These are phyloP conservation scores for Auxenochlorella pyrenoidosa DNA, from an alignment of 139 green algal species.

Conservation along the genomic window DNA sequence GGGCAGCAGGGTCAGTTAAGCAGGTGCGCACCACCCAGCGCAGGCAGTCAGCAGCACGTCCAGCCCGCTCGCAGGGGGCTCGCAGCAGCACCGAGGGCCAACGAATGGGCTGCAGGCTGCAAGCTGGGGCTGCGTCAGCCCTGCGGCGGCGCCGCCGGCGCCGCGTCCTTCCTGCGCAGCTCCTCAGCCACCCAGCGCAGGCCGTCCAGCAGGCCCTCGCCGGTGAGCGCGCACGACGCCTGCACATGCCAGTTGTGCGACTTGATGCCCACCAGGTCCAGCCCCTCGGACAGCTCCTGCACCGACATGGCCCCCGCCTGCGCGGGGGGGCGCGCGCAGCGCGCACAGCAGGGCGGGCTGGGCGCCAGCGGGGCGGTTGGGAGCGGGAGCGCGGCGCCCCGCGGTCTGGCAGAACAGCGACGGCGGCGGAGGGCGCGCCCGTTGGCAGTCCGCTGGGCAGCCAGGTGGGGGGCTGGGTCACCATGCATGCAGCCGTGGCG, in stretches of 20 bases:
- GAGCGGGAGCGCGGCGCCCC: no score
- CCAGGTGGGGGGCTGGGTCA: neutral
- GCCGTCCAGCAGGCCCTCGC: slow-evolving; percentile 75
- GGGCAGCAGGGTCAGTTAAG: no score
- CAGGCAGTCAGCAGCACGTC: no score
- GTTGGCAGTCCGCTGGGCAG: no score
- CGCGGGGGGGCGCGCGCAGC: no score
- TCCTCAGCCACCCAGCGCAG: slow-evolving; percentile 79
- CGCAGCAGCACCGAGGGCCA: neutral
- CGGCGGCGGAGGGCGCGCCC: no score
- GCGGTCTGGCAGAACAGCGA: no score
- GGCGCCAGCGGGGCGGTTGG: neutral
- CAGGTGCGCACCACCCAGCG: no score
- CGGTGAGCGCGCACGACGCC: slow-evolving; percentile 70
- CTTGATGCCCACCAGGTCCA: slow-evolving; percentile 59
- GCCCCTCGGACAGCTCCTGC: slow-evolving; percentile 73
- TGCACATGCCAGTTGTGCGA: slow-evolving; percentile 67
- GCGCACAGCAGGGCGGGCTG: no score
- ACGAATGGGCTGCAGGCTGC: neutral
- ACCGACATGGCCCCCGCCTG: slow-evolving; percentile 75
- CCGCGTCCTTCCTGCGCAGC: slow-evolving; percentile 47
- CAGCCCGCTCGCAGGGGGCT: neutral
- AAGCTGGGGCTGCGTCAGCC: neutral
- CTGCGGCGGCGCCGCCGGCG: neutral
- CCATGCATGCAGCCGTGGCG: neutral